Evolutionary conservation across 2,329 filamentous ascomycete species (phyloP).

Genomic region (Raffaelea ambrosiae): DNA sequence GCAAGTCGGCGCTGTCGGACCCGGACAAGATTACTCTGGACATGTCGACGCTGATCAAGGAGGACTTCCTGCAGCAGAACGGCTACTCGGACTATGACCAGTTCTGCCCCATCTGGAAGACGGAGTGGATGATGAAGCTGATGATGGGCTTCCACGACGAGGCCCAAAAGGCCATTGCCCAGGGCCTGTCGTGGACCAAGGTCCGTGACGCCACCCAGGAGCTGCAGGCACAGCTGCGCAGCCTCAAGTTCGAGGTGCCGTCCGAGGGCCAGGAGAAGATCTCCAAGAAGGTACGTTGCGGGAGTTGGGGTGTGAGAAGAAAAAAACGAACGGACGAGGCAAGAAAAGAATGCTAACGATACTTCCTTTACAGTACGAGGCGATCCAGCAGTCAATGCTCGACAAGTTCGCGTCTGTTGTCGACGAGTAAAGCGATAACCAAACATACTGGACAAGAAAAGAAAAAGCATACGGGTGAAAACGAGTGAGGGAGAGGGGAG

Average conservation of each 20-base stretch:
- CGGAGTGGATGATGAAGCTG: slow-evolving; percentile 99
- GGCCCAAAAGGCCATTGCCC: slow-evolving; percentile 85
- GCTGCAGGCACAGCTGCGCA: slow-evolving; percentile 74
- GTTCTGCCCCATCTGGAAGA: slow-evolving; percentile 99
- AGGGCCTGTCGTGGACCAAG: slow-evolving; percentile 88
- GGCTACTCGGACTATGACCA: slow-evolving; percentile 98
- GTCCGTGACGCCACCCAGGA: slow-evolving; percentile 84
- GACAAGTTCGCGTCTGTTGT: slow-evolving; percentile 96
- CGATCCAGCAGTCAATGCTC: slow-evolving; percentile 80
- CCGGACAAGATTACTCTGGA: slow-evolving; percentile 98
- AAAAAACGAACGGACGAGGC: no score
- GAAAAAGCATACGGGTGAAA: no score
- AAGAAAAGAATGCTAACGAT: neutral
- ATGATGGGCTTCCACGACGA: slow-evolving; percentile 99
- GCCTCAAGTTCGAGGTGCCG: slow-evolving; percentile 95
- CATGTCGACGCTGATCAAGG: slow-evolving; percentile 84
- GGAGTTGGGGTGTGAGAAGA: no score
- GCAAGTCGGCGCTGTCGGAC: slow-evolving; percentile 93
- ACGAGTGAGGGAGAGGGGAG: no score
- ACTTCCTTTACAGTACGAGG: slow-evolving; percentile 60
- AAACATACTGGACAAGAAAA: no score
- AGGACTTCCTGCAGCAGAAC: slow-evolving; percentile 98
- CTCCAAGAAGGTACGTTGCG: slow-evolving; percentile 64
- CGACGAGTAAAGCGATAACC: slow-evolving; percentile 58
- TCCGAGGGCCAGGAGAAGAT: slow-evolving; percentile 74